Percentiles rank a stretch among this genome's conserved stretches.
phyloP scores from a whole-genome alignment of 2,329 filamentous ascomycete species.

The Phaeosphaeriaceae sp. region DNA sequence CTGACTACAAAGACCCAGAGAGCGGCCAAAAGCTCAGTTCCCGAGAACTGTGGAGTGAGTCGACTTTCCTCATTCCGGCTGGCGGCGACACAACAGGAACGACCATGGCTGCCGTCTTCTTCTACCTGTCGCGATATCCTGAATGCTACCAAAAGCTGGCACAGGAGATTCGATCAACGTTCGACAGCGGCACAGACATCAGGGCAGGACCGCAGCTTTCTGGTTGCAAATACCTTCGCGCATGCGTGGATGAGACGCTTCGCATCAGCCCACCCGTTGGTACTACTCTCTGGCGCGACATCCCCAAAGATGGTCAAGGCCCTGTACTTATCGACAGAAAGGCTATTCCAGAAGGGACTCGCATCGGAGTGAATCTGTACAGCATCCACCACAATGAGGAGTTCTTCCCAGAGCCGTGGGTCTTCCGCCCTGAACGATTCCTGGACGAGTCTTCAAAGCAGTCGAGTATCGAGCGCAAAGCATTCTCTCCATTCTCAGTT shows the following conservation, averaged over 20 bases:
- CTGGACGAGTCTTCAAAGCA: conserved; percentile 1
- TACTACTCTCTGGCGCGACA: conserved; percentile 18
- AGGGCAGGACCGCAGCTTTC: conserved; percentile 13
- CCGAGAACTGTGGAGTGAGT: conserved; percentile 19
- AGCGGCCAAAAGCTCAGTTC: conserved; percentile 26
- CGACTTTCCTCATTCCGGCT: conserved; percentile 18
- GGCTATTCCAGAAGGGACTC: not conserved
- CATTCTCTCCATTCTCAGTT: conserved; percentile 8
- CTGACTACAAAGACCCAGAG: conserved; percentile 48
- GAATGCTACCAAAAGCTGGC: conserved; percentile 18
- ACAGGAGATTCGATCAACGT: conserved; percentile 21
- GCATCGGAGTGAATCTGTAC: not conserved
- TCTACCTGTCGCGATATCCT: conserved; percentile 47
- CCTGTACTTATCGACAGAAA: not conserved
- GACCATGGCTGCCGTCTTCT: conserved; percentile 21
- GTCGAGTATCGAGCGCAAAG: not conserved
- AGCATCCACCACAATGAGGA: not conserved
- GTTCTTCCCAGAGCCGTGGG: conserved; percentile 6
- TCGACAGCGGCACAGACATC: conserved; percentile 23
- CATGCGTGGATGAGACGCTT: conserved; percentile 35
- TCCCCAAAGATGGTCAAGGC: not conserved
- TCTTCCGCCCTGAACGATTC: conserved; percentile 8
- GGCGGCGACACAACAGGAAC: conserved; percentile 4
- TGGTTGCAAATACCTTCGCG: conserved; percentile 23
- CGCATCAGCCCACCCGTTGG: conserved; percentile 27